phyloP scores from a whole-genome alignment of 2,329 filamentous ascomycete species.

The Calonectria leucothoes region DNA sequence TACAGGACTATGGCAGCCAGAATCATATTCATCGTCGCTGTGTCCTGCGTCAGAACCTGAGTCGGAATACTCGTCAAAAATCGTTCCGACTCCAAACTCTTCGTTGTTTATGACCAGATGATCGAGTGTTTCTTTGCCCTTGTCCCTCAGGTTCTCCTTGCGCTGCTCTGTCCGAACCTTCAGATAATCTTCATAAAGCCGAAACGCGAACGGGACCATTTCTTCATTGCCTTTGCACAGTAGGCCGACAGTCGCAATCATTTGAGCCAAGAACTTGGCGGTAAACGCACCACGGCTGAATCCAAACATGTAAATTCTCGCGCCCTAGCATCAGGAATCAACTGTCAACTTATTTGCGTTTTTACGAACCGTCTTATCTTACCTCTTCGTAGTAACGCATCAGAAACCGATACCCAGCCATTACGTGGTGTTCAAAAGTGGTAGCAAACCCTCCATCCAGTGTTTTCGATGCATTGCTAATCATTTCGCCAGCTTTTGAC shows the following conservation, averaged over 20 bases:
- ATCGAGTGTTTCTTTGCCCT: neutral
- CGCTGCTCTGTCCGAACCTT: conserved; percentile 50
- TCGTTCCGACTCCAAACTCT: neutral
- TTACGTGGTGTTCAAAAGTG: conserved; percentile 63
- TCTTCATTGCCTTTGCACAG: conserved; percentile 65
- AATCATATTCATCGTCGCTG: neutral
- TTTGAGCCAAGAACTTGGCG: conserved; percentile 63
- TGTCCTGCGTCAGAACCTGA: neutral
- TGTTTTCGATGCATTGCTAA: conserved; percentile 50
- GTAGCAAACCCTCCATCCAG: conserved; percentile 57
- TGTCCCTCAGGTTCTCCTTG: neutral
- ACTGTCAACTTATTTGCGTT: accelerated
- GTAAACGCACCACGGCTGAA: conserved; percentile 65
- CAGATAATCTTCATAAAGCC: conserved; percentile 56
- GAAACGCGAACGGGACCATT: conserved; percentile 63
- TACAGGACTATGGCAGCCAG: neutral
- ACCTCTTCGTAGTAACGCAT: conserved; percentile 63
- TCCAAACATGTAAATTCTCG: conserved; percentile 66
- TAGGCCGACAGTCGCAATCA: conserved; percentile 61
- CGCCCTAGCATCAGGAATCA: conserved; percentile 45
- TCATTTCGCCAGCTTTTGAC: conserved; percentile 46
- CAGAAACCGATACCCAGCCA: conserved; percentile 64
- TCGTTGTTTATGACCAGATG: neutral
- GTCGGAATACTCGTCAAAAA: neutral
- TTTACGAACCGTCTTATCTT: conserved; percentile 16